Evolutionary conservation across 768 basidiomycete genomes (phyloP), one percentile per base, ranked within the genome.

Genomic region (Podaxis sp.): DNA sequence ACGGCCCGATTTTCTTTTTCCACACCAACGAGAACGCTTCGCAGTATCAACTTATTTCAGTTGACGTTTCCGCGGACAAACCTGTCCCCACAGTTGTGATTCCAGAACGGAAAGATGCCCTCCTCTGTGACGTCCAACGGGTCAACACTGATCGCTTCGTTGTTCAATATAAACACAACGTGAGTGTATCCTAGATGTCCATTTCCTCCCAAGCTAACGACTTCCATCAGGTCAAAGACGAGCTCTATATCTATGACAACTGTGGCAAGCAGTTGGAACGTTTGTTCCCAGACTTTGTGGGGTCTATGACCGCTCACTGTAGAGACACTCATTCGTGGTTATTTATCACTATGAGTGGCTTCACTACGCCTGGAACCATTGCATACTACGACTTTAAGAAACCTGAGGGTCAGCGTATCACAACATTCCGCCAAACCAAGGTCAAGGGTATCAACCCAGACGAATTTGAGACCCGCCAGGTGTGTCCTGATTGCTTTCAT

Each of bases 391-490:
- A 89, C 65, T 86, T 93, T 66, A 75, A 75, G n/a, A 77, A 76
- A n/a, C 79, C 82, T 15, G 79, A 81, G 55, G 72, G 69, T 6
- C 74, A 79, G 57, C 72, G 77, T 29, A 88, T 86, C 85, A 82
- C 76, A 29, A 79, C 85, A 22, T 88, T 85, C 71, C 73, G 85
- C 57, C 77, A 81, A 36, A 86, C 86, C 1, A 69, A 79, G 43
- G 81, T 92, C 13, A 79, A 79, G 22, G 89, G 87, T 3, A 74
- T 94, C 38, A 77, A 81, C 55, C 77, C 84, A 0, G 82, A 86
- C 7, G 90, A 94, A 50, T 94, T 94, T 66, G 77, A 83, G 33
- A 77, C 85, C 36, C 80, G 81, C 61, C 92, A 94, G 75, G 85
- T 84, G 65, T 22, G 72, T 53, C 22, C 5, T 47, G 4, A 13